Percentiles rank a stretch among this genome's conserved stretches.
Conservation (phyloP, 257 asterid genomes). For the Cordia subcordata region DNA sequence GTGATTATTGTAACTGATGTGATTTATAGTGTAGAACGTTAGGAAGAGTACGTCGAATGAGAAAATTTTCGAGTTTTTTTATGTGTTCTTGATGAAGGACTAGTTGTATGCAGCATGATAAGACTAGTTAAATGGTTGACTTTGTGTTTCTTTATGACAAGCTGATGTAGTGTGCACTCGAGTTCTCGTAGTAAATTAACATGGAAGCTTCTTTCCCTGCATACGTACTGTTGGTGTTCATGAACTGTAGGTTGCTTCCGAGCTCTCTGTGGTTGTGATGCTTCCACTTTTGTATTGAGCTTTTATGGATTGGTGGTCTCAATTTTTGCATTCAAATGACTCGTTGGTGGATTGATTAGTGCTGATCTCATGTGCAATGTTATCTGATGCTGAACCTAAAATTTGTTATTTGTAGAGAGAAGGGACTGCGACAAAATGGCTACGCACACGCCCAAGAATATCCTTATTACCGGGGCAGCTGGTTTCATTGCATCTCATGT, state of each 20-base stretch:
- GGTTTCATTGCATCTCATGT: slow-evolving; percentile 48
- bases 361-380: no score
- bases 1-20: background rate
- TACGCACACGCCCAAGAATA: slow-evolving; percentile 33
- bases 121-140: no score
- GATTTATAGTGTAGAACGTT: background rate
- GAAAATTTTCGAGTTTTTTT: no score
- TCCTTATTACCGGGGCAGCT: slow-evolving; percentile 44
- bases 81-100: no score
- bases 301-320: slow-evolving; percentile 91
- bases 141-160: no score
- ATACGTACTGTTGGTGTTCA: no score
- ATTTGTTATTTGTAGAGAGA: background rate
- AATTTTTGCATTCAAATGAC: background rate
- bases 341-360: background rate
- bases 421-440: slow-evolving; percentile 19
- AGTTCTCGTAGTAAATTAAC: no score
- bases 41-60: background rate
- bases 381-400: slow-evolving; percentile 48
- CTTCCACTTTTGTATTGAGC: slow-evolving; percentile 62
- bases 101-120: no score
- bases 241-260: no score
- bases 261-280: no score
- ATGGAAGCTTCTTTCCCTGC: no score
- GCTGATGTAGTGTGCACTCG: no score